Conservation (phyloP, 208 protist species). For the Leishmania turanica region DNA sequence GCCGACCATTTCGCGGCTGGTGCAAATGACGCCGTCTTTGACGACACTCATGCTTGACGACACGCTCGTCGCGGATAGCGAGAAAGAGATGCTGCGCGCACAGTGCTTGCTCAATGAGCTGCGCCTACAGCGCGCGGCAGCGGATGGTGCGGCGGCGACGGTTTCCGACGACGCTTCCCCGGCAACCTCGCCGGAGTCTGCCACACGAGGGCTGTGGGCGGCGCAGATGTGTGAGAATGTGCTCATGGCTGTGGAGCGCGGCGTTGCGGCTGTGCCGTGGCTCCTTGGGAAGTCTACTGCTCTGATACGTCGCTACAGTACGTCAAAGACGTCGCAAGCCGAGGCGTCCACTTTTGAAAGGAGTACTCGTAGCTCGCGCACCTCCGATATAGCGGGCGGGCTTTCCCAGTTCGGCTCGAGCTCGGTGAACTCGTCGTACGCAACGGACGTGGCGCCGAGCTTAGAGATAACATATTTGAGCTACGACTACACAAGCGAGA, state of each 20-base stretch:
- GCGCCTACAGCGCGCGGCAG: slow-evolving; percentile 11
- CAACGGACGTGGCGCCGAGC: background rate
- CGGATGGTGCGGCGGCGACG: background rate
- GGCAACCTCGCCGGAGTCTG: background rate
- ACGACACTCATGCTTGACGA: slow-evolving; percentile 34
- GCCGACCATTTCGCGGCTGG: slow-evolving; percentile 41
- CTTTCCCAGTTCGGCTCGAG: background rate
- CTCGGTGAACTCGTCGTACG: background rate
- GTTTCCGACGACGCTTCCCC: background rate
- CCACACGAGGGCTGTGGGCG: background rate
- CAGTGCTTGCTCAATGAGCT: slow-evolving; percentile 38
- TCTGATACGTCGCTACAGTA: slow-evolving; percentile 12
- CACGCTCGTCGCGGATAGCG: slow-evolving; percentile 32
- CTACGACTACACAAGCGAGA: slow-evolving; percentile 1
- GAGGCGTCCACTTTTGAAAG: background rate
- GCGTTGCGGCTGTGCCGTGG: slow-evolving; percentile 22
- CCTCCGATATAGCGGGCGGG: background rate
- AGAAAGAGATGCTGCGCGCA: slow-evolving; percentile 33
- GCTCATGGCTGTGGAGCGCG: slow-evolving; percentile 15
- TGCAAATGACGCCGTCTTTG: slow-evolving; percentile 44
- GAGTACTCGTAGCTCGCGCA: background rate
- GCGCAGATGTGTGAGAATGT: slow-evolving; percentile 16
- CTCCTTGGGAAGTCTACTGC: slow-evolving; percentile 22
- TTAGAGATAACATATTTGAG: background rate
- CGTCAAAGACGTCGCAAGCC: background rate